These are phyloP conservation scores for Allomyces macrogynus DNA, from an alignment of 192 early-diverging fungal genomes.

Conservation along the genomic window DNA sequence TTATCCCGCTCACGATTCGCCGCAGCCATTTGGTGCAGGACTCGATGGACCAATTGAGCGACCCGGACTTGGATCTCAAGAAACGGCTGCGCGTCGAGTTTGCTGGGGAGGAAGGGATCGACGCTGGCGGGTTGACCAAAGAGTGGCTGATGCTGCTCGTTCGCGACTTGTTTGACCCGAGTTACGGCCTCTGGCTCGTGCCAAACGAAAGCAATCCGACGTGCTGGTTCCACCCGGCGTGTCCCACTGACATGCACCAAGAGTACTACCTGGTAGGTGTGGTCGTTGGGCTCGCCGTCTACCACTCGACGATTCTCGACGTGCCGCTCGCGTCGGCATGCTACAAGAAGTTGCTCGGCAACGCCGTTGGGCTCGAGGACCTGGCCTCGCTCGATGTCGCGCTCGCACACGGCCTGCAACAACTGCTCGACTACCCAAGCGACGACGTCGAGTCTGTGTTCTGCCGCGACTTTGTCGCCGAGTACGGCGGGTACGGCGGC, in stretches of 20 bases:
- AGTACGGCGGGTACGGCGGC: conserved; percentile 51
- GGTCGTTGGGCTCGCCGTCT: conserved; percentile 76
- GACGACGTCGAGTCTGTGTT: conserved; percentile 58
- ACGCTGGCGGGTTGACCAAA: conserved; percentile 84
- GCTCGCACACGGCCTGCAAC: conserved; percentile 52
- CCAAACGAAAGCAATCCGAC: not conserved
- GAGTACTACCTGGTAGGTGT: conserved; percentile 77
- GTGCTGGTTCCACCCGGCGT: not conserved
- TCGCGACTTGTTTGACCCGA: conserved; percentile 63
- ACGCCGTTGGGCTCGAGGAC: conserved; percentile 46
- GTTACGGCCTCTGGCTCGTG: conserved; percentile 42
- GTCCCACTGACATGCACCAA: conserved; percentile 10
- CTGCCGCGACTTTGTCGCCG: conserved; percentile 62
- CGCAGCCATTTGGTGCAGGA: conserved; percentile 50
- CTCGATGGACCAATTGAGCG: conserved; percentile 51
- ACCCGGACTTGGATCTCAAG: conserved; percentile 57
- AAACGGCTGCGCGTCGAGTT: conserved; percentile 81
- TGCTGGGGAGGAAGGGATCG: conserved; percentile 81
- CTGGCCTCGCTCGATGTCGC: conserved; percentile 52
- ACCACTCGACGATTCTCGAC: conserved; percentile 78
- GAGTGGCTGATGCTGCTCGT: conserved; percentile 85
- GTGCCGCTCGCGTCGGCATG: conserved; percentile 49
- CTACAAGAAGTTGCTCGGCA: conserved; percentile 71
- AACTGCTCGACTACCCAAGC: conserved; percentile 48
- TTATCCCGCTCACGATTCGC: conserved; percentile 36